Percentiles rank a stretch among this genome's conserved stretches.
phyloP scores from a whole-genome alignment of 345 rosid genomes.

The Dovyalis caffra region DNA sequence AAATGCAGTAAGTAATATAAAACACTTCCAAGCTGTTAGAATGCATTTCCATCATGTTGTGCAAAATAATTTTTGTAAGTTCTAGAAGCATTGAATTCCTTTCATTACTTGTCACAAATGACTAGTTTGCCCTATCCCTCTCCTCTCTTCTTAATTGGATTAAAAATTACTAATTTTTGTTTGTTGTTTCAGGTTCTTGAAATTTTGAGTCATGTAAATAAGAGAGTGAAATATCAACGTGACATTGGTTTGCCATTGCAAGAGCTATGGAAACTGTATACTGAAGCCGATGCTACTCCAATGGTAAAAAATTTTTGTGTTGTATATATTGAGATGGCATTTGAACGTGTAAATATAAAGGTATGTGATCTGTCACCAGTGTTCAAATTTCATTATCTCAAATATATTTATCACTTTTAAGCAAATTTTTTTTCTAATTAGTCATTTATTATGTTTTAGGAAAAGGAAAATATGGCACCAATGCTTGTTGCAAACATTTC shows the following conservation, averaged over 20 bases:
- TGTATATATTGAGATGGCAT: slow-evolving; percentile 94
- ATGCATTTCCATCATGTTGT: no score
- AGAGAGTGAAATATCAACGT: slow-evolving; percentile 84
- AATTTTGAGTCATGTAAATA: slow-evolving; percentile 91
- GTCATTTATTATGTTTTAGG: slow-evolving; percentile 41
- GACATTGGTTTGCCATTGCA: slow-evolving; percentile 74
- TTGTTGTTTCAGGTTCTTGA: slow-evolving; percentile 72
- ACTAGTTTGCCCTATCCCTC: no score
- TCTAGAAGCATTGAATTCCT: no score
- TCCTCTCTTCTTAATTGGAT: no score
- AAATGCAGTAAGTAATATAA: no score
- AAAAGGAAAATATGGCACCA: slow-evolving; percentile 75
- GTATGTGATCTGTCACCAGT: slow-evolving; percentile 41
- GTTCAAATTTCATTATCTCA: background rate
- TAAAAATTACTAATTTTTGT: no score
- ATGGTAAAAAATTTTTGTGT: slow-evolving; percentile 87
- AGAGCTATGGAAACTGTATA: slow-evolving; percentile 68
- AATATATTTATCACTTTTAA: no score
- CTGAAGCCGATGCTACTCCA: slow-evolving; percentile 51
- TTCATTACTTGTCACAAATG: no score
- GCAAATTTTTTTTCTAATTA: background rate
- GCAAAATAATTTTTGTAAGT: no score
- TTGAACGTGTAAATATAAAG: slow-evolving; percentile 65
- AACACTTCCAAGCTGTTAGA: no score
- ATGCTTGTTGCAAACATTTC: slow-evolving; percentile 58